phyloP scores from a whole-genome alignment of 2,329 filamentous ascomycete genomes.

The Fusarium sp. region DNA sequence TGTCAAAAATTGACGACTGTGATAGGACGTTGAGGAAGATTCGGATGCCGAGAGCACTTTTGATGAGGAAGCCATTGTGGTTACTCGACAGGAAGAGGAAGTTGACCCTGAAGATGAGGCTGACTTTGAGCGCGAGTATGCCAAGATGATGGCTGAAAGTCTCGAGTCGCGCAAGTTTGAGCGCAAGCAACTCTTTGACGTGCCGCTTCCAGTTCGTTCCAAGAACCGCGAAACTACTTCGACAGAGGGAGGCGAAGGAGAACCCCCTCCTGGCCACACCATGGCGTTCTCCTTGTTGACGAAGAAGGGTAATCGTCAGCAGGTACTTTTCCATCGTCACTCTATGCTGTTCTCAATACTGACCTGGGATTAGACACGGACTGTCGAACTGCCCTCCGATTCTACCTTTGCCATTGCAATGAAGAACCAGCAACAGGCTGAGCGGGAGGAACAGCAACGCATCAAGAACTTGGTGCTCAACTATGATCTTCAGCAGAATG shows the following conservation, averaged over 20 bases:
- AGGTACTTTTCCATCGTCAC: slow-evolving; percentile 66
- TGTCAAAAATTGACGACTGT: slow-evolving; percentile 13
- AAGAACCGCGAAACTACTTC: slow-evolving; percentile 70
- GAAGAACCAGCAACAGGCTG: slow-evolving; percentile 94
- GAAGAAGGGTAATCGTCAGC: slow-evolving; percentile 94
- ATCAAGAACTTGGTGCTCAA: slow-evolving; percentile 99
- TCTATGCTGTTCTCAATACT: neutral
- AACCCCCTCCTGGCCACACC: slow-evolving; percentile 60
- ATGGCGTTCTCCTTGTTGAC: slow-evolving; percentile 98
- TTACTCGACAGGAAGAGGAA: slow-evolving; percentile 90
- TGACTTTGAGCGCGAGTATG: slow-evolving; percentile 97
- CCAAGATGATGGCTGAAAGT: slow-evolving; percentile 98
- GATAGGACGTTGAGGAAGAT: slow-evolving; percentile 62
- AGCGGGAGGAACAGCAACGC: slow-evolving; percentile 95
- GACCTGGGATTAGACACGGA: slow-evolving; percentile 75
- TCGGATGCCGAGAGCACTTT: slow-evolving; percentile 72
- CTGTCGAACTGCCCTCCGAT: slow-evolving; percentile 89
- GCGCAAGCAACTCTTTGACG: slow-evolving; percentile 92
- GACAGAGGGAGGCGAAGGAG: slow-evolving; percentile 45
- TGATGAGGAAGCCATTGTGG: slow-evolving; percentile 90
- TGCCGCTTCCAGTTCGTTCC: slow-evolving; percentile 91
- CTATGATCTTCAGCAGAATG: slow-evolving; percentile 89
- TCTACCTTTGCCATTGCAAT: slow-evolving; percentile 96
- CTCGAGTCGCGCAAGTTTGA: slow-evolving; percentile 96
- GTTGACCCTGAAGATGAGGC: slow-evolving; percentile 94